Conservation (phyloP, 805 yeast species). For the Pichia deserticola region DNA sequence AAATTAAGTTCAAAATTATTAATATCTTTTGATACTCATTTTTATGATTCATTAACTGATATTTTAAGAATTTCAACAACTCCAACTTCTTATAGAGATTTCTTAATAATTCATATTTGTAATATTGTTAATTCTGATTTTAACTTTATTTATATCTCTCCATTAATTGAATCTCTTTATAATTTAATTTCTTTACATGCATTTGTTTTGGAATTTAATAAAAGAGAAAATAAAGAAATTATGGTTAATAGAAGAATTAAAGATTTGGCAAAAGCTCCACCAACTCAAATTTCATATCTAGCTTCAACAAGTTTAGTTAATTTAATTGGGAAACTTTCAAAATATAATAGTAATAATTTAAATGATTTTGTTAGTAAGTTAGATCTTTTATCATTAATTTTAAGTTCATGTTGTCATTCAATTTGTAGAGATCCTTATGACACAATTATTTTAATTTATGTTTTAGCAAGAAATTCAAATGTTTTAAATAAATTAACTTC, state of each 20-base stretch:
- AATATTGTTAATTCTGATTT: conserved; percentile 31
- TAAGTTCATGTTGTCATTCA: conserved; percentile 48
- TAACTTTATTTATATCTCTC: conserved; percentile 33
- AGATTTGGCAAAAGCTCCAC: conserved; percentile 6
- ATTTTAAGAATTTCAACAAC: conserved; percentile 34
- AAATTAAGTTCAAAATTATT: conserved; percentile 34
- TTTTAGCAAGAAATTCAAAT: conserved; percentile 37
- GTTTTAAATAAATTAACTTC: conserved; percentile 31
- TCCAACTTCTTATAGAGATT: conserved; percentile 55
- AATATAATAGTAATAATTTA: conserved; percentile 26
- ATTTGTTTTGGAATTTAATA: conserved; percentile 1
- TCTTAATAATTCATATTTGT: conserved; percentile 47
- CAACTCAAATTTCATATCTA: conserved; percentile 41
- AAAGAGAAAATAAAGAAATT: conserved; percentile 8
- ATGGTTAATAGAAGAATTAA: conserved; percentile 13
- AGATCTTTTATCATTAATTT: conserved; percentile 51
- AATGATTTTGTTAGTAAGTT: conserved; percentile 35
- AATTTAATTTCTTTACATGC: conserved; percentile 43
- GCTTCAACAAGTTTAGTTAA: conserved; percentile 42
- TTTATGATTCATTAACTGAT: conserved; percentile 45
- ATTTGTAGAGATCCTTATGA: conserved; percentile 43
- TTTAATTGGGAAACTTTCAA: conserved; percentile 33
- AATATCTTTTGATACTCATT: conserved; percentile 35
- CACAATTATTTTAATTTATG: conserved; percentile 46
- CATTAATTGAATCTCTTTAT: conserved; percentile 52